phyloP scores from a whole-genome alignment of 140 eudicot genomes.

The Senecio squalidus region DNA sequence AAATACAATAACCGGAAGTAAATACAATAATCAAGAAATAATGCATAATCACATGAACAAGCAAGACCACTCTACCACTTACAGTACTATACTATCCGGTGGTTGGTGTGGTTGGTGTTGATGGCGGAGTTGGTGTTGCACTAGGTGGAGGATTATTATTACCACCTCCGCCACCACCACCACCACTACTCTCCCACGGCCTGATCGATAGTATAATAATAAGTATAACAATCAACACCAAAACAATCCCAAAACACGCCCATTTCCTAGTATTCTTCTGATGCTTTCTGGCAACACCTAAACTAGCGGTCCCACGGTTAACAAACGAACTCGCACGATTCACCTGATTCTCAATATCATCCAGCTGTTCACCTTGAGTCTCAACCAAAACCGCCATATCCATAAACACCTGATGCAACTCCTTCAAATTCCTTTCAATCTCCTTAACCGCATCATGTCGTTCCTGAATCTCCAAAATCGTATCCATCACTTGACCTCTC shows the following conservation, averaged over 20 bases:
- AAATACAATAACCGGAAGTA: slow-evolving; percentile 7
- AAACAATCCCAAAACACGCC: slow-evolving; percentile 48
- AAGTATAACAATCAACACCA: slow-evolving; percentile 38
- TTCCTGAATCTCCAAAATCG: slow-evolving; percentile 44
- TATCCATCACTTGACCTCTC: slow-evolving; percentile 45
- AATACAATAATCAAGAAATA: slow-evolving; percentile 14
- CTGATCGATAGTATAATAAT: slow-evolving; percentile 36
- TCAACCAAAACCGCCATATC: slow-evolving; percentile 67
- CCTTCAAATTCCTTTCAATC: slow-evolving; percentile 41
- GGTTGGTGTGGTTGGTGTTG: slow-evolving; percentile 10
- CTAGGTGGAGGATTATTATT: slow-evolving; percentile 9
- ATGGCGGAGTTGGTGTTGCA: slow-evolving; percentile 9
- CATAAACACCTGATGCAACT: slow-evolving; percentile 48
- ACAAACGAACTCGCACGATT: slow-evolving; percentile 52
- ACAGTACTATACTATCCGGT: not conserved
- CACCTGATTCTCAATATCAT: slow-evolving; percentile 54
- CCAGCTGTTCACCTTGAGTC: slow-evolving; percentile 53
- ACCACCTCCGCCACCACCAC: slow-evolving; percentile 27
- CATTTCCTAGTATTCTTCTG: slow-evolving; percentile 58
- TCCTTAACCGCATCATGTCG: slow-evolving; percentile 50
- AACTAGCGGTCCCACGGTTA: slow-evolving; percentile 39
- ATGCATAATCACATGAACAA: not conserved
- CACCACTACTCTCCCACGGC: slow-evolving; percentile 41
- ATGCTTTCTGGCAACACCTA: slow-evolving; percentile 45
- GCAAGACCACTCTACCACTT: slow-evolving; percentile 1